phyloP scores from a whole-genome alignment of 2,329 filamentous ascomycete genomes.

The Pseudocercospora eumusae region DNA sequence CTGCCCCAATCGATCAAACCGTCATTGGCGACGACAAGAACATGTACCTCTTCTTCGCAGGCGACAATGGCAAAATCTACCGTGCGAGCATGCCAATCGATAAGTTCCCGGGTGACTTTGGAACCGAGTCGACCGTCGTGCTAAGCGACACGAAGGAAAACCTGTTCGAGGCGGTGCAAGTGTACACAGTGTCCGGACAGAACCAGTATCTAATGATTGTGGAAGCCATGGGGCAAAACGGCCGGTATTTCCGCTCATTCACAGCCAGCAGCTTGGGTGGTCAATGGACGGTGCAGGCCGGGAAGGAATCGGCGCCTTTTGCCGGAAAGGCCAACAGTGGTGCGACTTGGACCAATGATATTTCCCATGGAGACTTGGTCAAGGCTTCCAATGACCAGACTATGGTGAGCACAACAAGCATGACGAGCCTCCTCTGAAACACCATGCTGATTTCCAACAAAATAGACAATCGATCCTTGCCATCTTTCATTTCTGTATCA shows the following conservation, averaged over 20 bases:
- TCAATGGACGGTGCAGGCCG: constrained; percentile 60
- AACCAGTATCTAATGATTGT: constrained; percentile 68
- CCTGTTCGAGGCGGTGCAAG: constrained; percentile 67
- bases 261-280: constrained; percentile 60
- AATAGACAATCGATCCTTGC: constrained; percentile 56
- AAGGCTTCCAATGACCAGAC: constrained; percentile 62
- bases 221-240: constrained; percentile 59
- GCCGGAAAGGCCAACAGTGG: constrained; percentile 68
- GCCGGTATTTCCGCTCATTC: constrained; percentile 68
- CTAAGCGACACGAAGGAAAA: constrained; percentile 58
- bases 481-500: constrained; percentile 67
- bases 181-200: constrained; percentile 61
- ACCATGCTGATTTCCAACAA: background rate
- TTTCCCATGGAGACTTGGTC: constrained; percentile 65
- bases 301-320: constrained; percentile 60
- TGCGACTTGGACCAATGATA: constrained; percentile 66
- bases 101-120: constrained; percentile 64
- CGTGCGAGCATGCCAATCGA: constrained; percentile 62
- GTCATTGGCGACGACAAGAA: constrained; percentile 61
- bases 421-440: background rate
- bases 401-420: constrained; percentile 44
- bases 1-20: constrained; percentile 63
- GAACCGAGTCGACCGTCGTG: constrained; percentile 52
- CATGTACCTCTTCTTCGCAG: constrained; percentile 69
- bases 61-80: constrained; percentile 68